Evolutionary conservation across 192 early-diverging fungal genomes (phyloP).

Genomic region (Gigaspora rosea): DNA sequence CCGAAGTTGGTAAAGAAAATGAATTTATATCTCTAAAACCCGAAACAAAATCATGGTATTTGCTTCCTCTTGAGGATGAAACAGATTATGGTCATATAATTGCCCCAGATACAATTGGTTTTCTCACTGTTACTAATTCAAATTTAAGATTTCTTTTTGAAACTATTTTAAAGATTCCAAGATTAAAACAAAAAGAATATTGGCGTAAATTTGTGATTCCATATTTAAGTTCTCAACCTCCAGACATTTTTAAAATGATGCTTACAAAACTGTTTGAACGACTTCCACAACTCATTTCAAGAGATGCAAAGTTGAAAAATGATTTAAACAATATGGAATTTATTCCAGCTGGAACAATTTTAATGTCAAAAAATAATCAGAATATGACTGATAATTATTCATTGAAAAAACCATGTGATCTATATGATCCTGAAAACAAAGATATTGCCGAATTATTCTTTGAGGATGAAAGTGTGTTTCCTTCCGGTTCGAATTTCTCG

Average conservation of each 20-base stretch:
- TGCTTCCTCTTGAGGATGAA: neutral
- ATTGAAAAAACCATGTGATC: neutral
- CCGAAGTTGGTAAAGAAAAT: neutral
- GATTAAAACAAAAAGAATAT: neutral
- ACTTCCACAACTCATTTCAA: neutral
- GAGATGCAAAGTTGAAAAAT: neutral
- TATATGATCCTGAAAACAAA: constrained; percentile 1
- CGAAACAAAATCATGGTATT: neutral
- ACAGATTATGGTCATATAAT: neutral
- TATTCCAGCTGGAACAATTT: neutral
- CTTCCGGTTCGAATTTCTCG: neutral
- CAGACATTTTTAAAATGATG: neutral
- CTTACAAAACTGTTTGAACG: neutral
- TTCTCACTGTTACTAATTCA: neutral
- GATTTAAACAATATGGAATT: neutral
- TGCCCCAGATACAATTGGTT: neutral
- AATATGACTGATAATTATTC: neutral
- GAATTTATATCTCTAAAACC: neutral
- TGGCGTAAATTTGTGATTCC: neutral
- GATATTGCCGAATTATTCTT: neutral
- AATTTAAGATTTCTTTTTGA: neutral
- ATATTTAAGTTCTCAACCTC: neutral
- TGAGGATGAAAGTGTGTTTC: neutral
- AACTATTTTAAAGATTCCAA: neutral
- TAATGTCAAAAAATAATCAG: too few relatives aligned